phyloP scores from a whole-genome alignment of 164 flowering plant genomes.

The Berberis thunbergii region DNA sequence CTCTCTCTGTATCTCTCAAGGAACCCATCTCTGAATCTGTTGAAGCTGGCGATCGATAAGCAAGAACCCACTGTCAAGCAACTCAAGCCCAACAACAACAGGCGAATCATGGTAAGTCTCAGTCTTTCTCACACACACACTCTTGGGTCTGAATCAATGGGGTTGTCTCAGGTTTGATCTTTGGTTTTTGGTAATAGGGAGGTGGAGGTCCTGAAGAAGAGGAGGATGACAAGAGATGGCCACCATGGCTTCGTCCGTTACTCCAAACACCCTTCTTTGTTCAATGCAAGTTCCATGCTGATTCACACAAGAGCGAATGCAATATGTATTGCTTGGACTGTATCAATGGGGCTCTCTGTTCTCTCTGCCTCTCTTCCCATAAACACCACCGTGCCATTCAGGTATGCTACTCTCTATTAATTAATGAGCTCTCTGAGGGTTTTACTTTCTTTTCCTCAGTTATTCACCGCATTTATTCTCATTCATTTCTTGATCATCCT shows the following conservation, averaged over 20 bases:
- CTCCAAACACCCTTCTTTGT: slow-evolving; percentile 58
- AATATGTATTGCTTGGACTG: slow-evolving; percentile 97
- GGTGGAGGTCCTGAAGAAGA: slow-evolving; percentile 54
- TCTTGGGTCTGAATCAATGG: background rate
- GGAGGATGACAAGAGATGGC: slow-evolving; percentile 65
- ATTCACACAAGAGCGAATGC: slow-evolving; percentile 91
- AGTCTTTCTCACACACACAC: background rate
- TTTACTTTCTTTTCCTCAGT: background rate
- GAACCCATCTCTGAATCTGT: background rate
- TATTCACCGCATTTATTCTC: background rate
- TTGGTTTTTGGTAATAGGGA: slow-evolving; percentile 29
- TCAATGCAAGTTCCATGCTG: slow-evolving; percentile 73
- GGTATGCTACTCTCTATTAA: slow-evolving; percentile 24
- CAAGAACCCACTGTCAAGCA: slow-evolving; percentile 57
- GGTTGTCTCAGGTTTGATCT: background rate
- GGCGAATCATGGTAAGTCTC: slow-evolving; percentile 65
- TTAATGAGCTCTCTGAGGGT: background rate
- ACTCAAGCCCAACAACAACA: slow-evolving; percentile 55
- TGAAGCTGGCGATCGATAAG: slow-evolving; percentile 83
- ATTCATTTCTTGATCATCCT: background rate
- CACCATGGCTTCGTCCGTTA: slow-evolving; percentile 81
- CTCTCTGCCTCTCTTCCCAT: slow-evolving; percentile 70
- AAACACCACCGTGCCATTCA: slow-evolving; percentile 76
- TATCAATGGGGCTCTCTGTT: slow-evolving; percentile 74
- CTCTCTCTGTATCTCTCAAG: background rate